These are phyloP conservation scores for Boletus semigastroideus DNA, from an alignment of 1,284 basidiomycete genomes.

Conservation along the genomic window DNA sequence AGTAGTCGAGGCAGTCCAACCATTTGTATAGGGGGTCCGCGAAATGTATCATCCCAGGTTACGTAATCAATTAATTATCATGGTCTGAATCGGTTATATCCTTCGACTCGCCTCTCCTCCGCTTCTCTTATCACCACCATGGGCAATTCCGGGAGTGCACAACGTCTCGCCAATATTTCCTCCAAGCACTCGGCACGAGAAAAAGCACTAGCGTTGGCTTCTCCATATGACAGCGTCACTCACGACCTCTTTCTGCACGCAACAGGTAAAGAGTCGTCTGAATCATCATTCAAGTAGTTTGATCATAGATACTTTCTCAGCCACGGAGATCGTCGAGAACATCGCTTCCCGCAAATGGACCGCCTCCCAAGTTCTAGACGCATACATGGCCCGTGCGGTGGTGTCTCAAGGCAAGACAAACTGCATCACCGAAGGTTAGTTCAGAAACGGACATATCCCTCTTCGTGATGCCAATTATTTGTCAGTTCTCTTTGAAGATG, in stretches of 20 bases:
- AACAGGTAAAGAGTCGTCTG: constrained; percentile 22
- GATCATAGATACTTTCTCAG: constrained; percentile 34
- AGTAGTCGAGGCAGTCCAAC: no score
- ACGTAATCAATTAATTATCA: no score
- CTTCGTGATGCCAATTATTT: not conserved
- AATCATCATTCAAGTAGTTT: not conserved
- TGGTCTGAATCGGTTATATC: no score
- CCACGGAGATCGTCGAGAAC: constrained; percentile 58
- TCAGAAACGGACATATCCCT: not conserved
- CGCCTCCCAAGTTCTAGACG: constrained; percentile 66
- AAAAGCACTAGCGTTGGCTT: constrained; percentile 22
- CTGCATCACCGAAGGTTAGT: constrained; percentile 73
- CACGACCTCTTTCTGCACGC: constrained; percentile 24
- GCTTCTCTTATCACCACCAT: constrained; percentile 4
- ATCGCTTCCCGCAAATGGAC: constrained; percentile 70
- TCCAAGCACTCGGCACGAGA: constrained; percentile 24
- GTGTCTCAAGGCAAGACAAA: constrained; percentile 69
- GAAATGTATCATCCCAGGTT: no score
- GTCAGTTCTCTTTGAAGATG: constrained; percentile 70
- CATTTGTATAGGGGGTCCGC: no score
- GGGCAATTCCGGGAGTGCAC: constrained; percentile 13
- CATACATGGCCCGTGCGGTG: constrained; percentile 68
- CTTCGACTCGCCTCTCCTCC: not conserved
- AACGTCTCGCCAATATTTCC: constrained; percentile 23
- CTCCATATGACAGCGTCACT: constrained; percentile 14